Evolutionary conservation across 2,329 filamentous ascomycete species (phyloP).

Genomic region (Cryphonectria radicalis): DNA sequence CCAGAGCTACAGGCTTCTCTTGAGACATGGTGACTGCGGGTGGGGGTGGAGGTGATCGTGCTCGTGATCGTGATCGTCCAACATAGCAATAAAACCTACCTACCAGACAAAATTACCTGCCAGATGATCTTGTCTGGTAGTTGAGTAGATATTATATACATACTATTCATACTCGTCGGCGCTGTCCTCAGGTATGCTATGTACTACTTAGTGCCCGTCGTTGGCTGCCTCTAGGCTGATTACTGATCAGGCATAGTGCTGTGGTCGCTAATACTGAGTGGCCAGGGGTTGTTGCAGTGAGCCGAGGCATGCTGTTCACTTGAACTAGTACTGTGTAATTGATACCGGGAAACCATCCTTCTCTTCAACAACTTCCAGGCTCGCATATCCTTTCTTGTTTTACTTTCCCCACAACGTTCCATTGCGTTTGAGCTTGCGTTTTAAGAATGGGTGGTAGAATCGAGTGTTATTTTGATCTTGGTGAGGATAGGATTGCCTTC

Average conservation of each 20-base stretch:
- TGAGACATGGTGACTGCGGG: constrained; percentile 30
- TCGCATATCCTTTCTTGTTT: not conserved
- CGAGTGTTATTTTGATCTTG: constrained; percentile 69
- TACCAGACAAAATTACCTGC: not conserved
- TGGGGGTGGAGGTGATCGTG: constrained; percentile 1
- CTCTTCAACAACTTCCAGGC: not conserved
- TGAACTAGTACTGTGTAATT: not conserved
- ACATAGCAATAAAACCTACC: not conserved
- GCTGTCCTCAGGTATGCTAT: not conserved
- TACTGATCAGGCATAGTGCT: constrained; percentile 16
- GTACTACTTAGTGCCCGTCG: not conserved
- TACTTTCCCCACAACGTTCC: not conserved
- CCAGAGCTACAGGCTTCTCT: constrained; percentile 64
- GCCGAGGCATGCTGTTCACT: not conserved
- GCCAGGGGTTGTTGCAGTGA: not conserved
- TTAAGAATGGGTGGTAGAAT: constrained; percentile 63
- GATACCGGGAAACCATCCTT: constrained; percentile 2
- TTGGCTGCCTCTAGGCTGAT: constrained; percentile 9
- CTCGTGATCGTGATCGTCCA: not conserved
- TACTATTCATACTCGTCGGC: too few relatives aligned
- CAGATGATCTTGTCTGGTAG: not conserved
- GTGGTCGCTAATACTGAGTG: not conserved
- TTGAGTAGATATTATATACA: not conserved
- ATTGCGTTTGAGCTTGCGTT: not conserved
- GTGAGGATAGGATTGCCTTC: constrained; percentile 45